phyloP scores from a whole-genome alignment of 2,329 filamentous ascomycete species.

The Fusarium hostae region DNA sequence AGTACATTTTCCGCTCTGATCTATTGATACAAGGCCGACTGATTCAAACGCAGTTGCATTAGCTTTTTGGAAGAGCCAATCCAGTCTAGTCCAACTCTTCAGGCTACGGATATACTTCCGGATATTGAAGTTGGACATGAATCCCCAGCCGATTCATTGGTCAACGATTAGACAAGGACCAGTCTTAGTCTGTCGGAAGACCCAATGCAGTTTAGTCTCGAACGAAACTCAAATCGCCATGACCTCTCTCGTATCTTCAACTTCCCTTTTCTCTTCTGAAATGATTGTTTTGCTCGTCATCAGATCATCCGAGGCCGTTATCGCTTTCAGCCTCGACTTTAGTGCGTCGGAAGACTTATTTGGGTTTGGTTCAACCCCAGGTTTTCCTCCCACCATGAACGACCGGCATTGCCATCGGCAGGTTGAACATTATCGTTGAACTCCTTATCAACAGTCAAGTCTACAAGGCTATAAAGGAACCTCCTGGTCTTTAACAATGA shows the following conservation, averaged over 20 bases:
- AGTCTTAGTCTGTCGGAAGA: background rate
- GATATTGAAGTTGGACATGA: background rate
- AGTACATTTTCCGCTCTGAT: background rate
- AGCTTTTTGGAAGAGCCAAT: background rate
- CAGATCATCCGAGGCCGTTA: background rate
- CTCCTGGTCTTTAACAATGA: background rate
- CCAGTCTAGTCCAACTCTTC: background rate
- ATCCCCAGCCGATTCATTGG: background rate
- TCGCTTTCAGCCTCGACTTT: rapidly evolving
- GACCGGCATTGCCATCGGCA: background rate
- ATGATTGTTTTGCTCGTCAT: background rate
- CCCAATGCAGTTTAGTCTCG: background rate
- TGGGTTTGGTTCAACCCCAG: background rate
- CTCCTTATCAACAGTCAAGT: background rate
- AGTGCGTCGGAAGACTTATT: background rate
- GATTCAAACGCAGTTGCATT: background rate
- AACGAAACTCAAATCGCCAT: background rate
- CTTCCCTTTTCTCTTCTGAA: background rate
- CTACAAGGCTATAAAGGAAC: background rate
- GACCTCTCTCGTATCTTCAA: background rate
- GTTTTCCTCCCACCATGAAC: background rate
- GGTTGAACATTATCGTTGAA: background rate
- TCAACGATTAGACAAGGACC: background rate
- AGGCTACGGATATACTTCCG: background rate
- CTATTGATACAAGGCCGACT: background rate